A percentile compares a stretch with the other conserved stretches of the same genome.
These are phyloP conservation scores for Schwanniomyces etchellsii DNA, from an alignment of 1,139 yeast species.

Conservation along the genomic window DNA sequence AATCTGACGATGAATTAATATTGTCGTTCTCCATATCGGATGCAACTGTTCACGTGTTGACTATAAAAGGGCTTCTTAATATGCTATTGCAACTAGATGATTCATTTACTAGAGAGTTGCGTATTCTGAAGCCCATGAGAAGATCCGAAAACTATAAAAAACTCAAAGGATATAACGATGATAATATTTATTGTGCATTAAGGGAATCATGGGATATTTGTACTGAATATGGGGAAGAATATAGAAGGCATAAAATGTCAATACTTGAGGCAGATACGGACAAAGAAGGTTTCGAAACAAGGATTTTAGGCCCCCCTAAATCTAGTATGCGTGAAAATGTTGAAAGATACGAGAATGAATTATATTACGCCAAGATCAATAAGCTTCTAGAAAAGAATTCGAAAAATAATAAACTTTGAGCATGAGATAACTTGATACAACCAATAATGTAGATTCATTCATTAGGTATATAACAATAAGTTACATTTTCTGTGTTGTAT, in stretches of 20 bases:
- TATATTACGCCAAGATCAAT: conserved; percentile 2
- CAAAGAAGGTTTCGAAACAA: conserved; percentile 2
- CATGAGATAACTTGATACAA: not conserved
- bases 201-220: conserved; percentile 21
- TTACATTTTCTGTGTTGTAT: too few species aligned
- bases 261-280: conserved; percentile 2
- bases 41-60: conserved; percentile 26
- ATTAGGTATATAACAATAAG: too few species aligned
- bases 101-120: too few species aligned
- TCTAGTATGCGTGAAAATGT: conserved; percentile 2
- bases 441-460: not conserved
- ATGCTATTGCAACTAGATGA: conserved; percentile 9
- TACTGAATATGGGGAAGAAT: conserved; percentile 13
- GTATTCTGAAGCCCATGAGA: conserved; percentile 9
- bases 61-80: conserved; percentile 25
- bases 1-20: conserved; percentile 23
- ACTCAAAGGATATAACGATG: conserved; percentile 21
- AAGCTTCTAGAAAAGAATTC: conserved; percentile 1
- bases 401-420: not conserved
- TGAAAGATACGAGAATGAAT: conserved; percentile 3
- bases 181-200: conserved; percentile 28
- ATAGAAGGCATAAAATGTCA: conserved; percentile 2
- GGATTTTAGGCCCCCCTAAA: too few species aligned
- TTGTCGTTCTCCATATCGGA: conserved; percentile 32
- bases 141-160: conserved; percentile 1